Evolutionary conservation across 768 basidiomycete genomes (phyloP), one percentile per base, ranked within the genome.

Genomic region (Tulasnella sp.): DNA sequence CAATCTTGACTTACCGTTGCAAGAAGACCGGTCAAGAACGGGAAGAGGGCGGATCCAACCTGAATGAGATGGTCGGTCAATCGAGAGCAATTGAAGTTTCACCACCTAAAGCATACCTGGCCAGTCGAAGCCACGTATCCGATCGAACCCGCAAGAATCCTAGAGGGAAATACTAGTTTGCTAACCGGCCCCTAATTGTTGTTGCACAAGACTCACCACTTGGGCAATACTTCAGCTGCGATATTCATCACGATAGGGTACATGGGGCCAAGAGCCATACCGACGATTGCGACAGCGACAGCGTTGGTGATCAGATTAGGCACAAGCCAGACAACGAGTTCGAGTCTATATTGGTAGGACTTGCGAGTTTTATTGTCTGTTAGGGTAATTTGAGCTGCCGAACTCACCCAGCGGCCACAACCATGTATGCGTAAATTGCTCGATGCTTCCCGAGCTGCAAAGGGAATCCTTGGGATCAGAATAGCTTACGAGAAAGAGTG

Each of bases 31-130:
- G 82, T 81, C 39, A 93, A 87, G 82, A 94, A 93, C 0, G 94
- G 93, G 6, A 94, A 83, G 6, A 92, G 80, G 0, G 93, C 93
- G 56, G 91, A 90, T 31, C 93, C 93, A 2, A 92, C 90, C 83
- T 92, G 91, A 0, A 77, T 19, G 39, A 27, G 18, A 77, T 18
- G 76, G 36, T 58, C 21, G 3, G 1, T 44, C 44, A 44, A 18
- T 44, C 44, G 44, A 44, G 12, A 44, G 44, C 44, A 18, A 44
- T n/a, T 75, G 46, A 75, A 36, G 9, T 34, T 21, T n/a, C 19
- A 78, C 14, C 27, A 40, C 27, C 40, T 8, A 46, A 36, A 52
- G 38, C 72, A 42, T 73, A 80, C 38, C 86, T 79, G 78, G 14
- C 78, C 71, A 56, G 44, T n/a, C 19, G 78, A 85, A 3, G 85